Base-by-base conservation (phyloP, 805 yeast species). In the Saturnispora gosingensis region DNA sequence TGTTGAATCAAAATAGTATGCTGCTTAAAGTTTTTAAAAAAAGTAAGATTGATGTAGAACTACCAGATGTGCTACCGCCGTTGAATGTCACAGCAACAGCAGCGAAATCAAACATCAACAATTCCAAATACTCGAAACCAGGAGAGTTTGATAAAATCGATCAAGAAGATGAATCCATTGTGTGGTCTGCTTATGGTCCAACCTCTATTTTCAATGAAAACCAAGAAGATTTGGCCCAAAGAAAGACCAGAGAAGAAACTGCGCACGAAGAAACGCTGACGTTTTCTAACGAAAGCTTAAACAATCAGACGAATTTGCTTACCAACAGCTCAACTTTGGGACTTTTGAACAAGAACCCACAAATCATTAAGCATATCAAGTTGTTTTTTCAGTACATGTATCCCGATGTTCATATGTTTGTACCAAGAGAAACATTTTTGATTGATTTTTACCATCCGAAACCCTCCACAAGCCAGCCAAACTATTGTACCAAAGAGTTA, bases 401-500 rank as follows among this genome's bases (percentile, higher is more conserved):
- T 56, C 85, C 85, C 3, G 85, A 81, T 54, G 74, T 78, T 56
- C 78, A 78, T 58, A 72, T 77, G 67, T 81, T 80, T 57, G 72
- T 81, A n/a, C 81, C 77, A 59, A 67, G 86, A 53, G 87, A 81
- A 56, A 78, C 82, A 15, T 81, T 81, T 58, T 64, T 81, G 28
- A 70, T 71, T 48, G 86, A 82, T 50, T 80, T 81, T 61, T 80
- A 80, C 62, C 72, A 77, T 58, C 82, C 83, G 28, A 73, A 73
- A 20, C 32, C 46, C 1, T n/a, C 22, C 3, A 30, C 34, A 13
- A 36, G 22, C 4, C n/a, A 27, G 13, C 34, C 48, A 13, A 68
- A 75, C 40, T 81, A 80, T 62, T 81, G 85, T 58, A 78, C 81
- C 32, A 71, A 70, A 51, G 77, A 74, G 28, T 64, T 81, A 45